Evolutionary conservation across 2,329 filamentous ascomycete species (phyloP), one percentile per base, ranked within the genome.

Genomic region (Ceratocystiopsis minuta): DNA sequence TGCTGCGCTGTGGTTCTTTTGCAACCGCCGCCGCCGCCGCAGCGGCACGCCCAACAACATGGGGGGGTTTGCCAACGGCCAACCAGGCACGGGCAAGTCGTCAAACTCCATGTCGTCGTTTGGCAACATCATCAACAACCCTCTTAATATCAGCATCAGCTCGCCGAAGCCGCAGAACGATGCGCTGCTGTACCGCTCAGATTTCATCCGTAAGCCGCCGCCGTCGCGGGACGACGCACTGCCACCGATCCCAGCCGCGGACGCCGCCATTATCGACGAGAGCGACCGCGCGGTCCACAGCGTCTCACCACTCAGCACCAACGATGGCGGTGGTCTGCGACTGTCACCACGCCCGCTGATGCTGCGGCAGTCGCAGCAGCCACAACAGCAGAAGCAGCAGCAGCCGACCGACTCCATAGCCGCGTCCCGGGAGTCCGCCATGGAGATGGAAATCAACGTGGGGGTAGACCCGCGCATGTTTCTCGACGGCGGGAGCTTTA

Each of bases 71-170:
- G 24, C 40, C 31, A 28, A 10, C 7, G 9, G 24, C 7, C 24
- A 28, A 6, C 24, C 24, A 10, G 24, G 24, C 9, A 28, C 24
- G 24, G 24, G 5, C 24, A 28, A 28, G 9, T 28, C 24, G 9
- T 28, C 24, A 10, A 28, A 28, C 12, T 58, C 56, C 0, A 56
- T 55, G 6, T 61, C 61, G 20, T 60, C 58, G 5, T 67, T 65
- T 42, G 60, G 63, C 46, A 67, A 67, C 50, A 63, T 71, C 41
- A 68, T 77, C 49, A 75, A 69, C 47, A 66, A 76, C 50, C 63
- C 77, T 45, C 63, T 78, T 44, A 53, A 70, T 37, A 68, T 75
- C 47, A 53, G 70, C 38, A 68, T 75, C 47, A 75, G 72, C 44
- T 66, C 77, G 49, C 61, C 75, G 46, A 62, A 74, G 41, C 58